phyloP scores from a whole-genome alignment of 1,139 yeast species.

The Meyerozyma smithsonii region DNA sequence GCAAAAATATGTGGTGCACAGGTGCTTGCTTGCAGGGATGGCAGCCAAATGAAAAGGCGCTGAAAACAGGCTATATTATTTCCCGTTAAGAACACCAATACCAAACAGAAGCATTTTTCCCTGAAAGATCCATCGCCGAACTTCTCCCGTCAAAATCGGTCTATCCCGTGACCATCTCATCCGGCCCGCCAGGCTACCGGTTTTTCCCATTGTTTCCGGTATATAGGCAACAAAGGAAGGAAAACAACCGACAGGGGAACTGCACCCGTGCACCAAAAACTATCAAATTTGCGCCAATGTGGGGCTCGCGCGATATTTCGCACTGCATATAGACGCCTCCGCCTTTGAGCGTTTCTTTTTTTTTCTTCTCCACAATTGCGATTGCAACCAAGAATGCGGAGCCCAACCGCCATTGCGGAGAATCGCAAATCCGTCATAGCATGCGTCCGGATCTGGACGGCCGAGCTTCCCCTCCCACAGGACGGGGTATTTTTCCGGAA shows the following conservation, averaged over 20 bases:
- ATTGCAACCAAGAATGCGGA: background rate
- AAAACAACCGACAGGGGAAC: background rate
- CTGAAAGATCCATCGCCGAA: no score
- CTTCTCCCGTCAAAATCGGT: no score
- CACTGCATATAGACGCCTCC: conserved; percentile 1
- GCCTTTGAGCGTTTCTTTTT: conserved; percentile 2
- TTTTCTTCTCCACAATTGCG: conserved; percentile 1
- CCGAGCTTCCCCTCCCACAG: background rate
- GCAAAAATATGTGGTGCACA: background rate
- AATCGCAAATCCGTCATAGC: background rate
- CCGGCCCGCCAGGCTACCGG: no score
- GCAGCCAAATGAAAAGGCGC: background rate
- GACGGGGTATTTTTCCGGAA: background rate
- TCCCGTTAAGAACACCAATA: no score
- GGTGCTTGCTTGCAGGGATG: no score
- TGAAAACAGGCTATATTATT: background rate
- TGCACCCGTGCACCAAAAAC: background rate
- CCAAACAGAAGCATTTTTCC: background rate
- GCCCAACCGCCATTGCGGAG: background rate
- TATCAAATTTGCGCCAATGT: no score
- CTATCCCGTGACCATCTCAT: no score
- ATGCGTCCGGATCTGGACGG: background rate
- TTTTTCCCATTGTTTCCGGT: no score
- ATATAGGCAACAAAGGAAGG: no score
- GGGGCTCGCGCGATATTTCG: background rate